Base-by-base conservation (phyloP, 495 filamentous ascomycete species). In the Cudoniella acicularis region DNA sequence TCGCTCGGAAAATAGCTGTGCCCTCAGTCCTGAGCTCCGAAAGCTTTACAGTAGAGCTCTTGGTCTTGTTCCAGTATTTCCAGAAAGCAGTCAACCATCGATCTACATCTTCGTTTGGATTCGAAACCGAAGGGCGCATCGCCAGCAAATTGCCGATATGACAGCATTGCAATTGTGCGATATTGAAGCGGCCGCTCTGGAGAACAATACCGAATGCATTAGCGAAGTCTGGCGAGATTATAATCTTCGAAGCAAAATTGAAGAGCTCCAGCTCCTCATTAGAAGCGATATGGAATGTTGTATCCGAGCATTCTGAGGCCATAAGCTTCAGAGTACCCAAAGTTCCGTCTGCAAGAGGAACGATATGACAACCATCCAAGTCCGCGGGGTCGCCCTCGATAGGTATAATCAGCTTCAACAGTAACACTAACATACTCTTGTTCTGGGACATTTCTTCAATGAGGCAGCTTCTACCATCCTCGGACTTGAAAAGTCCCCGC, bases 301-400 rank as follows among this genome's bases (percentile, higher is more conserved):
- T 1, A 42, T 50, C 17, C 10, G 21, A 6, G 23, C 21, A 13
- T 40, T 47, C 61, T 10, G 20, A 30, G 41, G 18, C 16, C 24
- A 18, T 46, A 42, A 50, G 10, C 45, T 48, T 54, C 9, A 75
- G 21, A 1, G 50, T 64, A n/a, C 63, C 70, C 1, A 74, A 50
- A 9, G 56, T 66, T 27, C 59, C 54, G 40, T 70, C 56, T 20
- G 62, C 61, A 9, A 71, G 64, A 13, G 69, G 73, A 13, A 75
- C 11, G 47, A 73, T 59, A 20, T 61, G 57, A 47, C 65, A 72
- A 6, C 64, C 65, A 17, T 63, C 48, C 3, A 73, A 47, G 6
- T 64, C 47, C 20, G 52, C 3, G 43, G 42, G 25, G 25, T 66
- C n/a, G n/a, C n/a, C 26, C 0, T 47, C 13, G 21, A 25, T 43